Evolutionary conservation across 225 moss, liverwort and hornwort genomes (phyloP).

Genomic region (Straminergon stramineum): DNA sequence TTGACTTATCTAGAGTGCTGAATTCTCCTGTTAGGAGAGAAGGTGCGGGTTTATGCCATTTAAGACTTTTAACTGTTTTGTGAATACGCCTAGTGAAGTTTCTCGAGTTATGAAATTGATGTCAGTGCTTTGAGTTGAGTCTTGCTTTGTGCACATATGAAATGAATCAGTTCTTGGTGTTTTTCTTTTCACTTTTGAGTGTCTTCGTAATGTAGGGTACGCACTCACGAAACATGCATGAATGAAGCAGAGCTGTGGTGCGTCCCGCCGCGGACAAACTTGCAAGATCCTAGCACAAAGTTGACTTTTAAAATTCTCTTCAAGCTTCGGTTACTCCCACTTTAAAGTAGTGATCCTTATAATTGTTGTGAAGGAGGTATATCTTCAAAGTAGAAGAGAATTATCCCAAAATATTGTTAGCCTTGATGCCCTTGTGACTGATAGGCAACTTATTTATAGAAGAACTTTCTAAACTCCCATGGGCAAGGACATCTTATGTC

Average conservation of each 20-base stretch:
- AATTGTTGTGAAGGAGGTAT: background rate
- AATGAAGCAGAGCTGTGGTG: background rate
- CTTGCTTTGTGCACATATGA: background rate
- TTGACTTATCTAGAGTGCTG: background rate
- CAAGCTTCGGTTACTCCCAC: background rate
- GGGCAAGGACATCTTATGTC: background rate
- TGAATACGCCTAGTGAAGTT: background rate
- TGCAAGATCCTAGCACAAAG: background rate
- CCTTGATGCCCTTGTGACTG: background rate
- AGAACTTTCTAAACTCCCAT: accelerated
- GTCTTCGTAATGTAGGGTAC: background rate
- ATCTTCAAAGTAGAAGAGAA: background rate
- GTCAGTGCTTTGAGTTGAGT: background rate
- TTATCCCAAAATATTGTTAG: background rate
- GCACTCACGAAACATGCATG: background rate
- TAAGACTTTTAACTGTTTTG: background rate
- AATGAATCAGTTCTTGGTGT: background rate
- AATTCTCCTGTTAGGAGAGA: background rate
- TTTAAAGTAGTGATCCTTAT: background rate
- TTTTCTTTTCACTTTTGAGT: background rate
- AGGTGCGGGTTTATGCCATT: background rate
- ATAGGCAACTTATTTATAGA: accelerated
- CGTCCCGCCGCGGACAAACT: background rate
- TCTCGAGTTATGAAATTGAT: background rate
- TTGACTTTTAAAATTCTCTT: background rate